Base-by-base conservation (phyloP, 768 basidiomycete species). In the Strobilomyces dryophilus region DNA sequence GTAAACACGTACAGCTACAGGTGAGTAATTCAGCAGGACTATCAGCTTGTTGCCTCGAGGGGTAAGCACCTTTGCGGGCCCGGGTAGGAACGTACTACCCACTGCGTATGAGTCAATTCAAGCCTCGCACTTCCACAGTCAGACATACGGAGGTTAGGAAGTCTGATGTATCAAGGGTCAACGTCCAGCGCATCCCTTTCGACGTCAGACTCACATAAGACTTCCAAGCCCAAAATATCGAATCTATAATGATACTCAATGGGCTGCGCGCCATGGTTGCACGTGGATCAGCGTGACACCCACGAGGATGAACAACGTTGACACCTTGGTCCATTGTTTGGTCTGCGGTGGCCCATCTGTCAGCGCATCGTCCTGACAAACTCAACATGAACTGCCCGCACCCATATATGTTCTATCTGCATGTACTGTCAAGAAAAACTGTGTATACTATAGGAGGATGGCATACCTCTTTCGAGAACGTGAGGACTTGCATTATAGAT, bases 401-500 rank as follows among this genome's bases (percentile, higher is more conserved):
- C 59, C 59, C 53, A 60, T 3, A 60, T 43, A 15, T 54, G 49
- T 43, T 58, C 44, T n/a, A 54, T 50, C 58, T 56, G 6, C 18
- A 27, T 3, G 32, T 8, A 10, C 18, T 12, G 17, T 32, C 12
- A 45, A 20, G 14, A 6, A 54, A 21, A 3, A n/a, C 32, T 27
- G 17, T 6, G 0, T 27, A 1, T 8, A 9, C 4, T 42, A 29
- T 12, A 10, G n/a, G 4, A 9, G 7, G 7, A 1, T 11, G 17
- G n/a, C 2, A 21, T 58, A 59, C 58, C 52, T 59, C 56, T 3
- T 36, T n/a, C 1, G 49, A 29, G 5, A 59, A 46, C 24, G 56
- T 54, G 15, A 59, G 58, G 32, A 39, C 58, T 59, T 29, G 15
- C 4, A 18, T 34, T 12, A 15, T 1, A 20, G 7, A 3, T 52